Base-by-base conservation (phyloP, 2,329 filamentous ascomycete species). In the Aspergillus niger region DNA sequence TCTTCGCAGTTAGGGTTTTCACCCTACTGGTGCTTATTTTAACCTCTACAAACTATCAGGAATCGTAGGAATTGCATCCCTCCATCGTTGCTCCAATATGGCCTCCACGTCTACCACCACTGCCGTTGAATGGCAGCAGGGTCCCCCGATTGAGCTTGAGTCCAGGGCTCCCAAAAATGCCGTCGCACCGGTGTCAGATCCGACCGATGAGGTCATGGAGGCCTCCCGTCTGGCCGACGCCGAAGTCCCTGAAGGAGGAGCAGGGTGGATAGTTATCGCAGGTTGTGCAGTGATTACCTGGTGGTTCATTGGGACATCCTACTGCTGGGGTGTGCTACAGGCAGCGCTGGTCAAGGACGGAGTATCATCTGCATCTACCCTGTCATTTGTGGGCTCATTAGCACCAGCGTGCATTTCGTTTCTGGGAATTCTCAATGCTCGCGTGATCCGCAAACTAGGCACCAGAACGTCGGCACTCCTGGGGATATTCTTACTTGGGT, bases 261-360 rank as follows among this genome's bases (percentile, higher is more conserved):
- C 71, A 36, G 70, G 64, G 32, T 73, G 71, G 71, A 57, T 72
- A 77, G 76, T 87, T 7, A 81, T 88, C 24, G 73, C 72, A 3
- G 78, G 76, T 32, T 85, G 82, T 64, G 79, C 81, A 2, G 67
- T 84, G 1, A 67, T 86, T 10, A 79, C 81, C 2, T 88, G 84
- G 76, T 86, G 83, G 84, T 79, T 82, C 55, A 80, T 83, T 52
- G 85, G 85, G 54, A 83, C 80, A 0, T 79, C 79, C 7, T 86
- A 86, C 67, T 80, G 79, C 63, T 89, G 86, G 85, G 86, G 86
- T 24, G 80, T 89, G 0, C 74, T 88, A 50, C 86, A 89, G 71
- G 78, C 79, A 3, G 85, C 81, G 0, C 77, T 89, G 1, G 80
- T 86, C 3, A 72, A 81, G 36, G 73, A 80, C 8, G 69, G 70